Base-by-base conservation (phyloP, 2,329 filamentous ascomycete genomes). In the Ramichloridium luteum region DNA sequence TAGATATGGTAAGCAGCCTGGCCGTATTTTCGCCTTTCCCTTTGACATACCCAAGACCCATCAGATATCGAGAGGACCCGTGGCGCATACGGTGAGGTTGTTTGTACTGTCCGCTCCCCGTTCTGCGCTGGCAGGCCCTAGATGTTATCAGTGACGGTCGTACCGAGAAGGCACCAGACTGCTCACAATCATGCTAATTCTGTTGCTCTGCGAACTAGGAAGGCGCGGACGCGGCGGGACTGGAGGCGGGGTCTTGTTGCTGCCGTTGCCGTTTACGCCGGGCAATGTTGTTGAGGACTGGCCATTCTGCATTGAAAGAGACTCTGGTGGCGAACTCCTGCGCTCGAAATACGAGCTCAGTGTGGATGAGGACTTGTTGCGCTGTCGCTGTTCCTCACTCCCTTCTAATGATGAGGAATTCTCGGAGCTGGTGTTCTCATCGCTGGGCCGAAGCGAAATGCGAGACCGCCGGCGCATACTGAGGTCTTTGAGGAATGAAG, bases 41-140 rank as follows among this genome's bases (percentile, higher is more conserved):
- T 29, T n/a, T 36, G 13, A 31, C 42, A 30, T 70, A 92, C 85
- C 80, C 84, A 93, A 36, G 82, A 77, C 45, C 80, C 81, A 43
- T 93, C 83, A 6, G 73, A 66, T 23, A 93, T 65, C 18, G 86
- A 93, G 26, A 77, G 62, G 23, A 94, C 72, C 46, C 74, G 74
- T 14, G 88, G 86, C 16, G 84, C 80, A 58, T 82, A 88, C 26
- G 78, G 74, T 32, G 85, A 93, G 12, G 76, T 70, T 13, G 48
- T 44, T 15, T 49, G 47, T 16, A 41, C 38, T 16, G 36, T 31
- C 31, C 47, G 39, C 18, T 50, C 46, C 16, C 41, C 40, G 20
- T 41, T 45, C 37, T 48, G 45, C 3, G 30, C 13, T 12, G 43
- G 37, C 35, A 41, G 43, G 18, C 43, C 43, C 39, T 45, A 31